A percentile compares a stretch with the other conserved stretches of the same genome.
Evolutionary conservation across 768 basidiomycete genomes (phyloP).

Genomic region (Leccinum rimulosum): DNA sequence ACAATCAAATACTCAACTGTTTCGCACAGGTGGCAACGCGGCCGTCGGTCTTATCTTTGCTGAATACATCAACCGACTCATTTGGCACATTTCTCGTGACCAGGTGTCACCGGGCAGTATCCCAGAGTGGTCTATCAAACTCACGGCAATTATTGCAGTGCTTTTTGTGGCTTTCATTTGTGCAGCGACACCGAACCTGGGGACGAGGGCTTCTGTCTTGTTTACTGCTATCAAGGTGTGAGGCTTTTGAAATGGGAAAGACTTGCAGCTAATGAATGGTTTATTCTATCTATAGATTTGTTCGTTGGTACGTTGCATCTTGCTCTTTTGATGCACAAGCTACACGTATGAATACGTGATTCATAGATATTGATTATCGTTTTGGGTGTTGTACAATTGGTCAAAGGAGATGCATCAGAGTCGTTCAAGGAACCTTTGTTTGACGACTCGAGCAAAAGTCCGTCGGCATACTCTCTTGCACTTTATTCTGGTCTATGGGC

Average conservation of each 20-base stretch:
- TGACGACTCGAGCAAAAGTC: conserved; percentile 67
- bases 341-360: not conserved
- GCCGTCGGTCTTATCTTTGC: conserved; percentile 88
- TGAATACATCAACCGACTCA: conserved; percentile 88
- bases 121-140: conserved; percentile 89
- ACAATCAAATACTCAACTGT: not conserved
- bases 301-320: conserved; percentile 53
- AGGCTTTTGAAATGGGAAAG: conserved; percentile 3
- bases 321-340: not conserved
- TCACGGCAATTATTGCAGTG: conserved; percentile 76
- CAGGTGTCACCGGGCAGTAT: conserved; percentile 75
- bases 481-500: conserved; percentile 95
- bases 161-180: conserved; percentile 73
- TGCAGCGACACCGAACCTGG: conserved; percentile 71
- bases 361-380: conserved; percentile 66
- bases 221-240: conserved; percentile 84
- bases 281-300: conserved; percentile 42
- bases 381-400: conserved; percentile 76
- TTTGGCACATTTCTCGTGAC: conserved; percentile 71
- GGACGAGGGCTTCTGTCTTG: conserved; percentile 79
- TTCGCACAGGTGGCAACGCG: conserved; percentile 60
- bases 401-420: conserved; percentile 63
- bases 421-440: conserved; percentile 73
- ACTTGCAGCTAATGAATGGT: not conserved
- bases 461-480: conserved; percentile 87